These are phyloP conservation scores for Phialophora macrospora DNA, from an alignment of 2,329 filamentous ascomycete genomes.

Conservation along the genomic window DNA sequence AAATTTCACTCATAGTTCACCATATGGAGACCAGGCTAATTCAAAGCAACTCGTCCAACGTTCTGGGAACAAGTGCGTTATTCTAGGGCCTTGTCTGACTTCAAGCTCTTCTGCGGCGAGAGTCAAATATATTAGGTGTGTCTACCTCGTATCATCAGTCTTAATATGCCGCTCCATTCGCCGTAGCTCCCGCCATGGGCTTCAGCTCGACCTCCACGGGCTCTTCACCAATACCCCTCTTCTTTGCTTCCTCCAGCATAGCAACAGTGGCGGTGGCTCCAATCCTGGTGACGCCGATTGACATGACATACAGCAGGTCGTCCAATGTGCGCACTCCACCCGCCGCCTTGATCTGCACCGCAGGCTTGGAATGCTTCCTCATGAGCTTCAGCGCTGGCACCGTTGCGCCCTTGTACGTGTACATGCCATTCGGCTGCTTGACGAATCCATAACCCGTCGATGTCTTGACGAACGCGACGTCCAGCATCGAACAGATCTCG, in stretches of 20 bases:
- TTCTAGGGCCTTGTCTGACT: not conserved
- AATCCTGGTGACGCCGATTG: slow-evolving; percentile 60
- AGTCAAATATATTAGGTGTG: not conserved
- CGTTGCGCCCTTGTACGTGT: slow-evolving; percentile 61
- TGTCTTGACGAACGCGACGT: slow-evolving; percentile 65
- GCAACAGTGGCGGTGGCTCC: slow-evolving; percentile 61
- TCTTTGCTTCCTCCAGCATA: slow-evolving; percentile 61
- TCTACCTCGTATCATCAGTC: not conserved
- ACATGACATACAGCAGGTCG: slow-evolving; percentile 60
- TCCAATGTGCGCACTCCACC: slow-evolving; percentile 63
- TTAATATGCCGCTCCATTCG: slow-evolving; percentile 17
- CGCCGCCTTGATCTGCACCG: slow-evolving; percentile 63
- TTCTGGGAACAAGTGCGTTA: not conserved
- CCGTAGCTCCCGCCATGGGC: slow-evolving; percentile 17
- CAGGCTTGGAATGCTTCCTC: slow-evolving; percentile 51
- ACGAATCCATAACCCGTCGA: slow-evolving; percentile 66
- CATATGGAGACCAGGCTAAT: too few relatives aligned
- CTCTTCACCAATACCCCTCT: slow-evolving; percentile 54
- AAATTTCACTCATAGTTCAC: not conserved
- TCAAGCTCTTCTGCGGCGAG: not conserved
- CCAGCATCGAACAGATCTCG: slow-evolving; percentile 58
- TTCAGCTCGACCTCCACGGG: slow-evolving; percentile 32
- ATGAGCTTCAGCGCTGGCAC: slow-evolving; percentile 60
- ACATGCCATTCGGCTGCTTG: slow-evolving; percentile 58
- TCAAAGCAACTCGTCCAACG: too few relatives aligned